phyloP scores from a whole-genome alignment of 176 grass and related monocot species.

The Raddia guianensis region DNA sequence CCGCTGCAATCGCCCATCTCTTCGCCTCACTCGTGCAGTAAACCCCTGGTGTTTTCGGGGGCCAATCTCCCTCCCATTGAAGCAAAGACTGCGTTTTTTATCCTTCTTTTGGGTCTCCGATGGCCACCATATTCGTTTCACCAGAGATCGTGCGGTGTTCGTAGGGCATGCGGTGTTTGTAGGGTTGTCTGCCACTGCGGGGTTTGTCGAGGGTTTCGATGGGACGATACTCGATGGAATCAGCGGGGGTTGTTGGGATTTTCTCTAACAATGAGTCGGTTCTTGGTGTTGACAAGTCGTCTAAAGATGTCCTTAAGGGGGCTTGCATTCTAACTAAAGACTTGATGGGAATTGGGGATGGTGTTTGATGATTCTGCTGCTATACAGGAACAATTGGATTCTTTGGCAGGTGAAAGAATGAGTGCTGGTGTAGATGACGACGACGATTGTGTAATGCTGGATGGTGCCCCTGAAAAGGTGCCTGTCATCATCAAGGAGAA shows the following conservation, averaged over 20 bases:
- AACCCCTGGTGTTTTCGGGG: neutral
- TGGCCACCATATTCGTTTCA: neutral
- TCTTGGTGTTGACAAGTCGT: neutral
- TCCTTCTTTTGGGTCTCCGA: neutral
- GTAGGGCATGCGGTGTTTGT: neutral
- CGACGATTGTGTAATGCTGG: conserved; percentile 68
- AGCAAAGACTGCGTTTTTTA: neutral
- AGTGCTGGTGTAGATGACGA: conserved; percentile 17
- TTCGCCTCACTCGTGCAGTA: neutral
- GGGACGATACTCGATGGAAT: conserved; percentile 40
- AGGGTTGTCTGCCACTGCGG: neutral
- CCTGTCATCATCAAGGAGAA: conserved; percentile 21
- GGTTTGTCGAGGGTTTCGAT: neutral
- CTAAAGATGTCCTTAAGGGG: conserved; percentile 28
- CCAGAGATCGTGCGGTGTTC: neutral
- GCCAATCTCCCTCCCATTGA: neutral
- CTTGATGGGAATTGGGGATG: neutral
- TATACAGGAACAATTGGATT: conserved; percentile 37
- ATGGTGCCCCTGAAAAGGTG: conserved; percentile 57
- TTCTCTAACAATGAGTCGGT: conserved; percentile 63
- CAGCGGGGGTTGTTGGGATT: conserved; percentile 55
- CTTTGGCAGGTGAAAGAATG: conserved; percentile 26
- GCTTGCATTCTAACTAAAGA: conserved; percentile 21
- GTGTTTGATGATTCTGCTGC: conserved; percentile 24
- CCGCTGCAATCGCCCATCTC: neutral